Percentiles rank a stretch among this genome's conserved stretches.
Evolutionary conservation across 345 rosid genomes (phyloP).

Genomic region (Populus alba): DNA sequence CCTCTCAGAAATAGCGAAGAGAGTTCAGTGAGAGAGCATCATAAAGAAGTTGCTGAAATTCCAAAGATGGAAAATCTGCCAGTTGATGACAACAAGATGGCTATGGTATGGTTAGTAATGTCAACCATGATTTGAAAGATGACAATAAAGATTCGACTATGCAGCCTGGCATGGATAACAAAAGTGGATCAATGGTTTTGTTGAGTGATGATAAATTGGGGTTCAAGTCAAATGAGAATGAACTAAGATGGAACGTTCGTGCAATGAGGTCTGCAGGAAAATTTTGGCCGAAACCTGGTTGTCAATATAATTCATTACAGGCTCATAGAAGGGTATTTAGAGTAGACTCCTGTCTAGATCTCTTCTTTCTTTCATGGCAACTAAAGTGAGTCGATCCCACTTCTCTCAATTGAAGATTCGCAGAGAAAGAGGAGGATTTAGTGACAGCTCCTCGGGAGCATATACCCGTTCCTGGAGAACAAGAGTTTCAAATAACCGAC

Average conservation of each 20-base stretch:
- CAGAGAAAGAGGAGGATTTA: neutral
- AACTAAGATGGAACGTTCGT: neutral
- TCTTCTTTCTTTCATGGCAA: no score
- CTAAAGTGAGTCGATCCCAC: neutral
- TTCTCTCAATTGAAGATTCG: neutral
- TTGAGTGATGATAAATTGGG: neutral
- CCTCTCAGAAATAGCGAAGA: neutral
- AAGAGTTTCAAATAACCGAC: no score
- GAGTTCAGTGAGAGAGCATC: neutral
- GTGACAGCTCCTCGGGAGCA: neutral
- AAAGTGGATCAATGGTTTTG: neutral
- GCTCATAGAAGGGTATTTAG: no score
- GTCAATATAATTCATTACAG: neutral
- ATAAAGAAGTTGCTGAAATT: neutral
- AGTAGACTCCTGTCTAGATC: no score
- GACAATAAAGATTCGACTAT: neutral
- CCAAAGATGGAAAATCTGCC: neutral
- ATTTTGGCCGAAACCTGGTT: conserved; percentile 8
- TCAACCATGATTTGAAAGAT: neutral
- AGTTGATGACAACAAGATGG: neutral
- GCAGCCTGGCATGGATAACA: neutral
- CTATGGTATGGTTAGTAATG: neutral
- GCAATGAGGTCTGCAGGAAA: neutral
- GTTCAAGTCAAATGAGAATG: neutral
- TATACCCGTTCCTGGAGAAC: no score